Evolutionary conservation across 345 rosid genomes (phyloP), one percentile per base, ranked within the genome.

Genomic region (Crucihimalaya himalaica): DNA sequence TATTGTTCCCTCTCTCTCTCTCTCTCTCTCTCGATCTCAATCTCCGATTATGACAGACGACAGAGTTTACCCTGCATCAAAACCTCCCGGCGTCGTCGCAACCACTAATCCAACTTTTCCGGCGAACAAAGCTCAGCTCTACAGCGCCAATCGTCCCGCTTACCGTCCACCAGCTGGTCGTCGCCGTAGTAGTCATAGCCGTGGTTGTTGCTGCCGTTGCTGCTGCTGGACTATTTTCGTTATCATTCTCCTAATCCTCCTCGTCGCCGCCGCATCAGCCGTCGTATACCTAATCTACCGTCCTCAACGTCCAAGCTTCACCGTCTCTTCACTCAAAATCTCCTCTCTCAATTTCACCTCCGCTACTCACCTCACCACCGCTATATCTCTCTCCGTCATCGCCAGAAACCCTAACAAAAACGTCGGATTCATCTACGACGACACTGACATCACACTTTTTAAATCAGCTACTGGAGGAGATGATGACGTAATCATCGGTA

Each of bases 371-470:
- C 82, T 94, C 66, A 27, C 39, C 79, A 82, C 97, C 71, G 75
- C 78, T 67, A 84, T 95, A 75, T 70, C 83, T 53, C 80, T 95
- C 83, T 78, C 83, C 76, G 80, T 92, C 66, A 78, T 86, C 60
- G 81, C 97, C 5, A 83, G 61, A 70, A 95, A 95, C 87, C 92
- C 97, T 0, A 95, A 95, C 86, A 88, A 84, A 47, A 89, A 92
- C 66, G 64, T 90, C 16, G 83, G 85, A 6, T 95, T 74, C 81
- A 43, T 47, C 74, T 95, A 95, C 77, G 81, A 81, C 48, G 82
- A 70, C 15, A 58, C 78, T 14, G 34, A 84, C 46, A 68, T 95
- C 51, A 59, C 88, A 0, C 68, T 90, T 34, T 40, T 70, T 62
- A 46, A 54, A 18, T 62, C 77, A 0, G 59, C 73, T 3, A 32